Percentiles rank a stretch among this genome's conserved stretches.
These are phyloP conservation scores for Annona cherimola DNA, from an alignment of 164 flowering plant species.

Conservation along the genomic window DNA sequence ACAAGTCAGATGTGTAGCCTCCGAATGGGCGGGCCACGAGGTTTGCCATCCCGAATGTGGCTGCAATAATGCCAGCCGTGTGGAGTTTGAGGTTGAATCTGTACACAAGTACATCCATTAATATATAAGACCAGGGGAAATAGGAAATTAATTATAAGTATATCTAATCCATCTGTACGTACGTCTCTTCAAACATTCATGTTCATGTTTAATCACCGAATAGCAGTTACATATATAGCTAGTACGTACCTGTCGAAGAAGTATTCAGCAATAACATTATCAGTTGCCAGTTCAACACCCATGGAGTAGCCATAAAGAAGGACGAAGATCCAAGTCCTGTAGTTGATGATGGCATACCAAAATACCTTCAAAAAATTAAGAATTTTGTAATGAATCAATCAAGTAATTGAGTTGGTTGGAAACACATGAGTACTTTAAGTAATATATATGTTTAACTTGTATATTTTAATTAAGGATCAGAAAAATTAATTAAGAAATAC, in stretches of 20 bases:
- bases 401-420: neutral
- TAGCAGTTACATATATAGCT: no score
- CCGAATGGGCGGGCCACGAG: slow-evolving; percentile 64
- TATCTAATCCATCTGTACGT: no score
- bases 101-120: no score
- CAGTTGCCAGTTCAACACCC: slow-evolving; percentile 65
- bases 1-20: slow-evolving; percentile 52
- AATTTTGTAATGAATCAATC: neutral
- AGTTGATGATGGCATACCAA: slow-evolving; percentile 57
- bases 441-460: no score
- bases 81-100: slow-evolving; percentile 68
- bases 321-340: slow-evolving; percentile 73
- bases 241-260: slow-evolving; percentile 69
- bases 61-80: slow-evolving; percentile 68
- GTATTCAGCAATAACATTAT: slow-evolving; percentile 72
- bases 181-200: no score
- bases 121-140: no score
- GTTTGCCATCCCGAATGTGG: slow-evolving; percentile 75
- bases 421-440: no score
- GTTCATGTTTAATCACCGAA: no score
- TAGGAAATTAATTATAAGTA: no score
- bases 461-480: no score
- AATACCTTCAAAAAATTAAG: slow-evolving; percentile 37
- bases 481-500: no score
- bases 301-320: slow-evolving; percentile 71